phyloP scores from a whole-genome alignment of 1,284 basidiomycete genomes.

The Uromyces viciae-fabae region DNA sequence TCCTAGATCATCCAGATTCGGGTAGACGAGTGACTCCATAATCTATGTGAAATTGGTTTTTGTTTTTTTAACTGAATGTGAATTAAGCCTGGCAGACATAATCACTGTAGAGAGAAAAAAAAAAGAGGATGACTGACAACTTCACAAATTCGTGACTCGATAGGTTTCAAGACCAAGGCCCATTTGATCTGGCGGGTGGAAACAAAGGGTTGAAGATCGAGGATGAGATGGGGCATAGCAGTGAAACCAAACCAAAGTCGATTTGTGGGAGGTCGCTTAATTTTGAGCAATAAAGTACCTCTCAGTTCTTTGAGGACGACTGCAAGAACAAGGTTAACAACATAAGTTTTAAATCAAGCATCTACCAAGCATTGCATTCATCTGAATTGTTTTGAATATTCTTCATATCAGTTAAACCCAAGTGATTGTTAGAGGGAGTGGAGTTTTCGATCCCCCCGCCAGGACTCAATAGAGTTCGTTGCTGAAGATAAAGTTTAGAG shows the following conservation, averaged over 20 bases:
- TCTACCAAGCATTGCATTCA: conserved; percentile 87
- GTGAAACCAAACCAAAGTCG: conserved; percentile 98
- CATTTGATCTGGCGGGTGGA: conserved; percentile 85
- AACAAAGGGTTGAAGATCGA: conserved; percentile 87
- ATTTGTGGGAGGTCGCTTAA: conserved; percentile 92
- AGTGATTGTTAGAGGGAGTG: no score
- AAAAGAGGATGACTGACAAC: conserved; percentile 63
- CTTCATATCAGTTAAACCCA: no score
- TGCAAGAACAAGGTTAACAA: conserved; percentile 69
- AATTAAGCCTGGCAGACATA: not conserved
- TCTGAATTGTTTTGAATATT: no score
- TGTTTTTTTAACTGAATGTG: not conserved
- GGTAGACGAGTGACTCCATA: conserved; percentile 84
- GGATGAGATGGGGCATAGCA: conserved; percentile 78
- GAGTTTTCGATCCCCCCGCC: no score
- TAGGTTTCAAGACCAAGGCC: conserved; percentile 82
- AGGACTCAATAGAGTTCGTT: no score
- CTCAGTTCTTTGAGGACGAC: conserved; percentile 78
- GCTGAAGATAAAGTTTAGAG: not conserved
- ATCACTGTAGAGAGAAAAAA: not conserved
- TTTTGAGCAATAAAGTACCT: conserved; percentile 80
- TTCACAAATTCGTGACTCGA: conserved; percentile 82
- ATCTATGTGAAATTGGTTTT: conserved; percentile 66
- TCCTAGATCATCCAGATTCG: conserved; percentile 95
- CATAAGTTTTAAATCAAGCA: conserved; percentile 86